phyloP scores from a whole-genome alignment of 805 yeast species.

The Ogataea ganodermae region DNA sequence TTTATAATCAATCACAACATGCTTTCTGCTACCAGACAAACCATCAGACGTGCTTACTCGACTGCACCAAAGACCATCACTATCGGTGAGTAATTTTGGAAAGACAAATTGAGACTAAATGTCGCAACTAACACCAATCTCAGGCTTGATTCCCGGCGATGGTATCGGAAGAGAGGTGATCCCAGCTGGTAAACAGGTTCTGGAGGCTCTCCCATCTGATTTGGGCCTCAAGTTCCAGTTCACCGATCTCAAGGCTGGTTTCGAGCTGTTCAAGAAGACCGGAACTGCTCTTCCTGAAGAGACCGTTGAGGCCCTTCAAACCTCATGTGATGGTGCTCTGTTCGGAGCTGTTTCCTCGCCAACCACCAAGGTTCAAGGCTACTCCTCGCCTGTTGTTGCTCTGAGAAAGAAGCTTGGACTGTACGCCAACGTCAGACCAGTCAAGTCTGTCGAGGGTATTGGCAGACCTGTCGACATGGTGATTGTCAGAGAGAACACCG shows the following conservation, averaged over 20 bases:
- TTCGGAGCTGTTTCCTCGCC: constrained; percentile 98
- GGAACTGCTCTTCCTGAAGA: constrained; percentile 95
- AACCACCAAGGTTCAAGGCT: constrained; percentile 89
- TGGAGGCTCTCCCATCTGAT: constrained; percentile 78
- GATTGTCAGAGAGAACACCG: constrained; percentile 98
- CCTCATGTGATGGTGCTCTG: constrained; percentile 92
- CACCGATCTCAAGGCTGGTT: constrained; percentile 89
- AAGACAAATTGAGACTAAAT: too few species aligned
- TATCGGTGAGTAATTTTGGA: constrained; percentile 41
- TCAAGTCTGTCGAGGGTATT: constrained; percentile 83
- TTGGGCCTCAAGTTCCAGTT: constrained; percentile 82
- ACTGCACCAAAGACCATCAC: constrained; percentile 49
- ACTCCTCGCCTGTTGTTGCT: constrained; percentile 99
- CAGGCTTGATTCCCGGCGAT: constrained; percentile 86
- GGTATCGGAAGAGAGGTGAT: constrained; percentile 98
- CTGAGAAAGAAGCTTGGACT: constrained; percentile 91
- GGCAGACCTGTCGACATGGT: constrained; percentile 95
- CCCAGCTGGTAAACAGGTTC: constrained; percentile 89
- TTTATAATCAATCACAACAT: constrained; percentile 10
- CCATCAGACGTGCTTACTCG: constrained; percentile 34
- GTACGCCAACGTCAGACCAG: constrained; percentile 97
- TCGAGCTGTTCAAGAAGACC: constrained; percentile 89
- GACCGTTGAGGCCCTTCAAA: constrained; percentile 75
- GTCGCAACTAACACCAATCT: constrained; percentile 12
- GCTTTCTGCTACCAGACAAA: constrained; percentile 27